Evolutionary conservation across 352 stramenopile species (phyloP).

Genomic region (Blastocystis sp.): DNA sequence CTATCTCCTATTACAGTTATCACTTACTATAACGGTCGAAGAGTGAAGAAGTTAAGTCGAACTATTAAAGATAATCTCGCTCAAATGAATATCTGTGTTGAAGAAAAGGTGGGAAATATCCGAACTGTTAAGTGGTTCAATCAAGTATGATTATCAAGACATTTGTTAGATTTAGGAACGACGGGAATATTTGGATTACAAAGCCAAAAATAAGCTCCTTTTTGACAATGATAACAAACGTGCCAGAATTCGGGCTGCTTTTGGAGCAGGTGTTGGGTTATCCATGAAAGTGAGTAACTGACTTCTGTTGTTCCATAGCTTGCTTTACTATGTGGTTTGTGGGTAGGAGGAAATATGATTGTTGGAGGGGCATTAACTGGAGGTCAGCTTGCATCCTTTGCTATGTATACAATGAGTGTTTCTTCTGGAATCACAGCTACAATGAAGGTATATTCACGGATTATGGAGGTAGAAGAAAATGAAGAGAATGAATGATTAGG

Average conservation of each 20-base stretch:
- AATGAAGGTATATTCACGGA: slow-evolving; percentile 57
- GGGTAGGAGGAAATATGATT: slow-evolving; percentile 61
- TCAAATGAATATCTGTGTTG: slow-evolving; percentile 53
- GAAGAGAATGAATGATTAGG: not conserved
- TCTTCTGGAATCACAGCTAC: slow-evolving; percentile 14
- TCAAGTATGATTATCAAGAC: not conserved
- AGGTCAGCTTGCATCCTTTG: slow-evolving; percentile 36
- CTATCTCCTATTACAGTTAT: slow-evolving; percentile 46
- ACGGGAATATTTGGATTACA: slow-evolving; percentile 58
- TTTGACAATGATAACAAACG: slow-evolving; percentile 60
- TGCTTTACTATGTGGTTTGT: slow-evolving; percentile 27
- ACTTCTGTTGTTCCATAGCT: not conserved
- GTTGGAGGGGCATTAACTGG: not conserved
- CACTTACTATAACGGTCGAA: slow-evolving; percentile 41
- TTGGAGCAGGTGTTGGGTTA: slow-evolving; percentile 30
- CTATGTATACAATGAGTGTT: slow-evolving; percentile 60
- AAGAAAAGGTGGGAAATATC: slow-evolving; percentile 58
- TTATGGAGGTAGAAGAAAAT: slow-evolving; percentile 18
- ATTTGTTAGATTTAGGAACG: not conserved
- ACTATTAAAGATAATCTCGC: slow-evolving; percentile 57
- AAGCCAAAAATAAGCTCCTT: slow-evolving; percentile 35
- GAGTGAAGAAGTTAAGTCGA: slow-evolving; percentile 47
- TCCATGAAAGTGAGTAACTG: slow-evolving; percentile 1
- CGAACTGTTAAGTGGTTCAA: slow-evolving; percentile 62
- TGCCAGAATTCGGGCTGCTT: slow-evolving; percentile 48